phyloP scores from a whole-genome alignment of 148 eudicot genomes.

The Nepenthes mirabilis region DNA sequence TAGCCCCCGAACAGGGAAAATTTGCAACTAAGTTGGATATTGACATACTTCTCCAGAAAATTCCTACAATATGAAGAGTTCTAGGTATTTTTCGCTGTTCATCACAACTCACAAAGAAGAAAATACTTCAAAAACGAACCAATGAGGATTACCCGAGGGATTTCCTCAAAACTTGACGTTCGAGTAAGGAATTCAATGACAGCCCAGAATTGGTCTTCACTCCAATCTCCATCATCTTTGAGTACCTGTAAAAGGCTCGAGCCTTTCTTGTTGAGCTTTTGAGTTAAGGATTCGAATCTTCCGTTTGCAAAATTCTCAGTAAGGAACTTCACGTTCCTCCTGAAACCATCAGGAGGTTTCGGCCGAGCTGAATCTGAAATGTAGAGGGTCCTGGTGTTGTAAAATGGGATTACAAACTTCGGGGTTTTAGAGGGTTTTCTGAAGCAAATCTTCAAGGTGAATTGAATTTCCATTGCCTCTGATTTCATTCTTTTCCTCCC shows the following conservation, averaged over 20 bases:
- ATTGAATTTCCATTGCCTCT: too few species aligned
- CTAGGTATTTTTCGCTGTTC: too few species aligned
- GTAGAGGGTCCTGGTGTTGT: neutral
- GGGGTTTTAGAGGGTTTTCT: slow-evolving; percentile 21
- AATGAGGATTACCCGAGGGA: slow-evolving; percentile 11
- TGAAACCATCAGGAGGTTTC: slow-evolving; percentile 3
- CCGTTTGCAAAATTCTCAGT: neutral
- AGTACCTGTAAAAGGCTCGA: slow-evolving; percentile 20
- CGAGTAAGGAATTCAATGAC: slow-evolving; percentile 20
- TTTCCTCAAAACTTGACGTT: slow-evolving; percentile 14
- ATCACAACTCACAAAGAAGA: too few species aligned
- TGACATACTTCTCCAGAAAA: too few species aligned
- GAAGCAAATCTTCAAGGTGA: too few species aligned
- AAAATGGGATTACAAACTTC: neutral
- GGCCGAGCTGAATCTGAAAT: slow-evolving; percentile 1
- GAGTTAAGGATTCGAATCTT: slow-evolving; percentile 7
- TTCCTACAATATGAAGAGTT: too few species aligned
- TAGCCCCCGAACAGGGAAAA: too few species aligned
- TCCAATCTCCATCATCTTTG: slow-evolving; percentile 32
- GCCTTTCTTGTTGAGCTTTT: slow-evolving; percentile 10
- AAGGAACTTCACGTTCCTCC: slow-evolving; percentile 4
- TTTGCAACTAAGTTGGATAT: too few species aligned
- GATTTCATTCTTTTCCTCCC: too few species aligned
- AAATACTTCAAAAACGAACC: too few species aligned
- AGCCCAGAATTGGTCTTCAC: slow-evolving; percentile 26